A percentile compares a stretch with the other conserved stretches of the same genome.
These are phyloP conservation scores for Cryptosporidium ryanae DNA, from an alignment of 169 alveolate species.

Conservation along the genomic window DNA sequence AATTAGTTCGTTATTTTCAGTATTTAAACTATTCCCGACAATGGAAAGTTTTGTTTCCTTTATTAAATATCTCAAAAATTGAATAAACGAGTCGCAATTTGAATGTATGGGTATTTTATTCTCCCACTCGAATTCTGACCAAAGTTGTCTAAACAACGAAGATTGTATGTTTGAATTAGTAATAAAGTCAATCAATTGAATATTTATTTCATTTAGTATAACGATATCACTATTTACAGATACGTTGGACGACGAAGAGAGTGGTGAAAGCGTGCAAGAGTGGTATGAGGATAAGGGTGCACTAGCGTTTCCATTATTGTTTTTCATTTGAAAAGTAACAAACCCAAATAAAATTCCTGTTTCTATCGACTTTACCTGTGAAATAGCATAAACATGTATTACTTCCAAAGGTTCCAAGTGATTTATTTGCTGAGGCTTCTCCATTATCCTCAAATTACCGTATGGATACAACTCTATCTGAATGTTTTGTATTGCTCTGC, in stretches of 20 bases:
- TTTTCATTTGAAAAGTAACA: constrained; percentile 89
- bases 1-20: too few species aligned
- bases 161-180: constrained; percentile 88
- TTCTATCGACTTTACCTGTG: constrained; percentile 86
- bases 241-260: constrained; percentile 7
- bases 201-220: constrained; percentile 86
- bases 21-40: neutral
- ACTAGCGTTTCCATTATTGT: neutral
- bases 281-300: neutral
- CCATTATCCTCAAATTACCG: constrained; percentile 85
- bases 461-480: constrained; percentile 89
- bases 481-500: constrained; percentile 91
- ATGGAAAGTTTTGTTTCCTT: constrained; percentile 54
- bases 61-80: constrained; percentile 43
- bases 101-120: constrained; percentile 85
- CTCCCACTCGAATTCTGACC: constrained; percentile 98
- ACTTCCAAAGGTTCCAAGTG: constrained; percentile 84
- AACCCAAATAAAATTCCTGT: constrained; percentile 93
- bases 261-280: neutral
- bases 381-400: constrained; percentile 82
- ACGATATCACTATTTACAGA: constrained; percentile 81
- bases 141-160: constrained; percentile 89
- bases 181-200: constrained; percentile 90
- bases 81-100: constrained; percentile 34
- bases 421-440: constrained; percentile 86